Base-by-base conservation (phyloP, 345 rosid species). In the Heritiera fomes region DNA sequence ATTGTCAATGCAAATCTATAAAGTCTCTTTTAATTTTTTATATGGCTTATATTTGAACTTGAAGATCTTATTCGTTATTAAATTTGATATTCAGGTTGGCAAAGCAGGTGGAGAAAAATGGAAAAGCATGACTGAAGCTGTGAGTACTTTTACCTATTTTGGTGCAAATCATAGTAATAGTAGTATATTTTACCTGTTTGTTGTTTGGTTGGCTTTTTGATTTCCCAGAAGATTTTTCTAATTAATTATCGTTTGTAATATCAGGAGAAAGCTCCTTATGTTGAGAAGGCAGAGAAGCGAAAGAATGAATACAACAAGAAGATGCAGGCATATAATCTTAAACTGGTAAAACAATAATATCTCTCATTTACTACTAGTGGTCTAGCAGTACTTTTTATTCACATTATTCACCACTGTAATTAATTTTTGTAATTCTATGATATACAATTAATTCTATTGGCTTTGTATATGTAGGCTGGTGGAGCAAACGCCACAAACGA, bases 81-180 rank as follows among this genome's bases (percentile, higher is more conserved):
- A 18, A 34, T 34, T 34, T 34, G 38, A 34, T 34, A 20, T 38
- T 15, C 56, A 94, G 99, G 99, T 96, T 68, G 98, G 98, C 5
- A 95, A 95, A 82, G 99, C 99, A 81, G 97, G 95, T 77, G 99
- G 99, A 50, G 17, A 88, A 34, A 95, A 88, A 77, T 95, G 99
- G 99, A 95, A 95, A 78, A 92, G 97, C 1, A 9, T 95, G 86
- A 85, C 99, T 1, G 97, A 89, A 0, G 78, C 90, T 30, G 99
- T 95, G 77, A 75, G 81, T 83, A 38, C 2, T 65, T 49, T 46
- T 9, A 5, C 28, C n/a, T 38, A 6, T 47, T 68, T 68, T 20
- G 38, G 9, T 68, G 17, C 53, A 43, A 15, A 30, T 6, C 7
- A 2, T 34, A 30, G 38, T 52, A 10, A 14, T 15, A 55, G 13